phyloP scores from a whole-genome alignment of 2,329 filamentous ascomycete species.

The Neophaeococcomyces aloes region DNA sequence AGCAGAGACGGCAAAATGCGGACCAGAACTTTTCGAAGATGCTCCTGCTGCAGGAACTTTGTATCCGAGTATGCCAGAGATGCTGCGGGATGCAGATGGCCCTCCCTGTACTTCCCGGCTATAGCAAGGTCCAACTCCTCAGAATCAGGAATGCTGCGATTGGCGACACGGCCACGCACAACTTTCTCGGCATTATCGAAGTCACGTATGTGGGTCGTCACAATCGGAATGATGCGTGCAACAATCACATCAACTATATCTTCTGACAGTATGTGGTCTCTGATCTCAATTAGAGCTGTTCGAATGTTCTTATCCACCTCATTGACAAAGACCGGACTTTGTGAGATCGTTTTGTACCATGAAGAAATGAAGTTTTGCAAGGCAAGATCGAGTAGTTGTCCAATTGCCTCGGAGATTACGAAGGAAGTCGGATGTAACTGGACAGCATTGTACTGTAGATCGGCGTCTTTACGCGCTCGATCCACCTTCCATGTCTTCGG shows the following conservation, averaged over 20 bases:
- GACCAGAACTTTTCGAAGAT: slow-evolving; percentile 65
- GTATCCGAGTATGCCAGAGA: slow-evolving; percentile 73
- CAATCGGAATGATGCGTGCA: slow-evolving; percentile 70
- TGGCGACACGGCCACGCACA: slow-evolving; percentile 78
- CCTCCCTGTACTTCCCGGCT: slow-evolving; percentile 84
- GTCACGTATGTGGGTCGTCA: slow-evolving; percentile 80
- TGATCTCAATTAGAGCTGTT: slow-evolving; percentile 57
- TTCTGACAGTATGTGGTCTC: slow-evolving; percentile 60
- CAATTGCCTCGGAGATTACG: slow-evolving; percentile 67
- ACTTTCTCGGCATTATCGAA: slow-evolving; percentile 82
- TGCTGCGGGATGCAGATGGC: slow-evolving; percentile 77
- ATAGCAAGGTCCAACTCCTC: slow-evolving; percentile 93
- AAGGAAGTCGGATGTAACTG: slow-evolving; percentile 67
- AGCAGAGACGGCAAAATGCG: slow-evolving; percentile 65
- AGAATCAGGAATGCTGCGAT: slow-evolving; percentile 83
- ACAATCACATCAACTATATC: slow-evolving; percentile 79
- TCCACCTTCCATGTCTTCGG: slow-evolving; percentile 59
- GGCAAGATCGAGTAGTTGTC: slow-evolving; percentile 65
- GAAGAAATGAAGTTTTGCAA: slow-evolving; percentile 73
- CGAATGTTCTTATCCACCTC: slow-evolving; percentile 77
- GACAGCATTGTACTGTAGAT: slow-evolving; percentile 55
- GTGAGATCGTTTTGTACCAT: slow-evolving; percentile 84
- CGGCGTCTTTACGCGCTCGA: slow-evolving; percentile 52
- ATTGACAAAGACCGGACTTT: slow-evolving; percentile 66
- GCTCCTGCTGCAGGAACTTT: slow-evolving; percentile 76